Evolutionary conservation across 805 yeast species (phyloP).

Genomic region (Saccharomycopsis oosterbeekiorum): DNA sequence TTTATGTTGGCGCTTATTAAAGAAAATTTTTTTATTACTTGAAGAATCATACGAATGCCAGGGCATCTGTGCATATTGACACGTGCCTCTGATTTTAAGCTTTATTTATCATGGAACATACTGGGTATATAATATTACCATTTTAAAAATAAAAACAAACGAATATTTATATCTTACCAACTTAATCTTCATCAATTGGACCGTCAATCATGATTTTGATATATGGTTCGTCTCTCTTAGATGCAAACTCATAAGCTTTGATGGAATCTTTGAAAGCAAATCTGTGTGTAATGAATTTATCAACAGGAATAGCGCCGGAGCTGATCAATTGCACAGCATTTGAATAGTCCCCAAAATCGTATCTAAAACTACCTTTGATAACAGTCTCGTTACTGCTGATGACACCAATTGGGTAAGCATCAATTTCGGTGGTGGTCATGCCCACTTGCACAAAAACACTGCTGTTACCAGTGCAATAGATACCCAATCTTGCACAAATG

Average conservation of each 20-base stretch:
- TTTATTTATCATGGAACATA: no score
- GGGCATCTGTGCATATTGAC: no score
- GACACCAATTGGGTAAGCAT: conserved; percentile 59
- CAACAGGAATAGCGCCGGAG: conserved; percentile 54
- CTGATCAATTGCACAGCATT: conserved; percentile 61
- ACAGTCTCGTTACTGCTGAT: conserved; percentile 59
- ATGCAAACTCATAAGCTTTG: conserved; percentile 58
- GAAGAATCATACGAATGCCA: no score
- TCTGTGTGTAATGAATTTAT: conserved; percentile 62
- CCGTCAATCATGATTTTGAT: conserved; percentile 79
- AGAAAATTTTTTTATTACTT: neutral
- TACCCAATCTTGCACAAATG: conserved; percentile 60
- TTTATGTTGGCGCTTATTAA: neutral
- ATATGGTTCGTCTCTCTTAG: conserved; percentile 37
- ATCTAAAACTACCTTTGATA: conserved; percentile 72
- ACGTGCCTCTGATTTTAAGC: no score
- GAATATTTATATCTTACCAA: no score
- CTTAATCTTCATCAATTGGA: conserved; percentile 31
- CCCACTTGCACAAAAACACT: conserved; percentile 82
- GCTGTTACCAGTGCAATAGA: conserved; percentile 50
- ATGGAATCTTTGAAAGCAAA: conserved; percentile 63
- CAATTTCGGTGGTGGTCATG: conserved; percentile 60
- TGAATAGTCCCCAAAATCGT: conserved; percentile 66
- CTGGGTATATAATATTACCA: no score
- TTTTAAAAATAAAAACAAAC: no score